Conservation (phyloP, 768 basidiomycete genomes). For the Saitozyma podzolica region DNA sequence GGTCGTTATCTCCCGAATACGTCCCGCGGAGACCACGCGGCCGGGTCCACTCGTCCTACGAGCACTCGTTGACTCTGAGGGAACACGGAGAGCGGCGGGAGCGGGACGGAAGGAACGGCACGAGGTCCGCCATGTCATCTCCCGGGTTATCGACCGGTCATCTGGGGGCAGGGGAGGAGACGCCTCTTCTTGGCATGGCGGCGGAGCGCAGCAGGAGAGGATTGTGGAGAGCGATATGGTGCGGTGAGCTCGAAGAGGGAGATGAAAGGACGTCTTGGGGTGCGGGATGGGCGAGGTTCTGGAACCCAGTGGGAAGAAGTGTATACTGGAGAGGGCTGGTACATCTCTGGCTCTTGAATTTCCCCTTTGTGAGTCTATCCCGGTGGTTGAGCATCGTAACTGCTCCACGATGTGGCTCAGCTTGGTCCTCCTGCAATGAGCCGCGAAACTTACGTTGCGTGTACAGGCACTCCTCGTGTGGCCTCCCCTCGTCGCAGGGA, state of each 20-base stretch:
- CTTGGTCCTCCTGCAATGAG: background rate
- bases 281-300: conserved; percentile 38
- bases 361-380: conserved; percentile 45
- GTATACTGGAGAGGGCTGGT: conserved; percentile 44
- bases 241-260: conserved; percentile 26
- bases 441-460: background rate
- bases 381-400: too few relatives aligned
- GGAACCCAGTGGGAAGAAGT: conserved; percentile 28
- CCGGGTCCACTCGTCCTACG: background rate
- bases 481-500: conserved; percentile 49
- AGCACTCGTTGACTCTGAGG: background rate
- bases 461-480: conserved; percentile 46
- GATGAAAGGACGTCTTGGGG: conserved; percentile 16
- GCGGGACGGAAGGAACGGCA: background rate
- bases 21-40: background rate
- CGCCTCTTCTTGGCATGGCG: too few relatives aligned
- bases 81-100: too few relatives aligned
- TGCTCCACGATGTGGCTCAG: background rate
- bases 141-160: too few relatives aligned
- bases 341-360: conserved; percentile 48
- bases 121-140: conserved; percentile 23
- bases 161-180: too few relatives aligned
- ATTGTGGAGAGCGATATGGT: too few relatives aligned
- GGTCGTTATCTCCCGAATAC: background rate
- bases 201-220: too few relatives aligned